phyloP scores from a whole-genome alignment of 2,329 filamentous ascomycete genomes.

The Colletotrichum sansevieriae region DNA sequence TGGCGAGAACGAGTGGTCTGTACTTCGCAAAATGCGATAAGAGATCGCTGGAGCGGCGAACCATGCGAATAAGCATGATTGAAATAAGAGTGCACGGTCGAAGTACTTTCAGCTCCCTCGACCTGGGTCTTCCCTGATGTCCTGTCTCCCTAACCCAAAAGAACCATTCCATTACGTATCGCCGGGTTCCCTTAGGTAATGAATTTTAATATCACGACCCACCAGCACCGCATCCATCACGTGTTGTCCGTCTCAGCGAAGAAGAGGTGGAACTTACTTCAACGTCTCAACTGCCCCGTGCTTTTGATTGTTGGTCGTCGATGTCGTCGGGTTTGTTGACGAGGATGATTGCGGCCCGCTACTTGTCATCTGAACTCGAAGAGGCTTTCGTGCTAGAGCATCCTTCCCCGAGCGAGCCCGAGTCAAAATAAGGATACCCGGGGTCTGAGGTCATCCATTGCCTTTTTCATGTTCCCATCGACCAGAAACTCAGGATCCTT shows the following conservation, averaged over 20 bases:
- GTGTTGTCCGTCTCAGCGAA: constrained; percentile 7
- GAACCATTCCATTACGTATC: constrained; percentile 26
- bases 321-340: constrained; percentile 1
- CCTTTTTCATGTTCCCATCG: neutral
- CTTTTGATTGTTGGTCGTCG: constrained; percentile 1
- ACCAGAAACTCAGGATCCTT: neutral
- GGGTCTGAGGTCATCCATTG: constrained; percentile 6
- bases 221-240: neutral
- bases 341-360: neutral
- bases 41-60: constrained; percentile 4
- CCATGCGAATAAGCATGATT: constrained; percentile 36
- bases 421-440: neutral
- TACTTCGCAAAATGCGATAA: constrained; percentile 19
- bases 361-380: constrained; percentile 8
- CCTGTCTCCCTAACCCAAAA: constrained; percentile 10
- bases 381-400: neutral
- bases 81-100: constrained; percentile 35
- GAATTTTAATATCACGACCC: constrained; percentile 15
- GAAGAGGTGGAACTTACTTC: neutral
- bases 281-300: neutral
- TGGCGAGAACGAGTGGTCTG: neutral
- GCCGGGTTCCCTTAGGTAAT: constrained; percentile 15
- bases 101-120: neutral
- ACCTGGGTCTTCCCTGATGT: constrained; percentile 27
- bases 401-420: neutral